These are phyloP conservation scores for Lavandula angustifolia DNA, from an alignment of 257 asterid species.

Conservation along the genomic window DNA sequence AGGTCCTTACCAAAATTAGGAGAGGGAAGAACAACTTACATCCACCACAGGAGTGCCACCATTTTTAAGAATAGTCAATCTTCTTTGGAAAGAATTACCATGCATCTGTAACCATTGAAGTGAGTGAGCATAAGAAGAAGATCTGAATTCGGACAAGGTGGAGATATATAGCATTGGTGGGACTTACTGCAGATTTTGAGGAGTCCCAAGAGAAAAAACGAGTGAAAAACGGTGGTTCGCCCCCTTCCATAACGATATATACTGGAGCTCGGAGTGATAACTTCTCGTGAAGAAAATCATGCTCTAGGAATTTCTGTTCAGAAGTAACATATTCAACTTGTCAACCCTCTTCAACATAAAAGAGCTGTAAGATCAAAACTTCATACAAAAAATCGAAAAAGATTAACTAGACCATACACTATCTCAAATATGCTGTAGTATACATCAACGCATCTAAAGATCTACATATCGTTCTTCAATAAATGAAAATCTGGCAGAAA, in stretches of 20 bases:
- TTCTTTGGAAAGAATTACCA: conserved; percentile 95
- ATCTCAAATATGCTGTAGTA: no score
- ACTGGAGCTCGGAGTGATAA: conserved; percentile 71
- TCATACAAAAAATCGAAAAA: neutral
- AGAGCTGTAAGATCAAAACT: conserved; percentile 8
- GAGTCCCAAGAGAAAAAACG: conserved; percentile 96
- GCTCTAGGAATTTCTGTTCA: conserved; percentile 80
- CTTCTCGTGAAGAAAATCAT: conserved; percentile 85
- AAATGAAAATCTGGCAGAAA: no score
- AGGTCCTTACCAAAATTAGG: neutral
- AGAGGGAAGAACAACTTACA: conserved; percentile 51
- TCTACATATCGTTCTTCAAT: no score
- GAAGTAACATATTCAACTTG: conserved; percentile 21
- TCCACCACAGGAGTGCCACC: conserved; percentile 63
- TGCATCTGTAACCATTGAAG: conserved; percentile 62
- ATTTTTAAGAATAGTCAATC: conserved; percentile 66
- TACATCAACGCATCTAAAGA: no score
- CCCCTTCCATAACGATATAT: conserved; percentile 83
- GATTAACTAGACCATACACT: neutral
- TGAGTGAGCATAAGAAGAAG: conserved; percentile 27
- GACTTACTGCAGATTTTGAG: conserved; percentile 71
- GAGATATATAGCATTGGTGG: conserved; percentile 16
- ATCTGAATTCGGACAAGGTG: neutral
- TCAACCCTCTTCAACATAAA: conserved; percentile 17
- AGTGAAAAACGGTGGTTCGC: conserved; percentile 87